Conservation (phyloP, 2,329 filamentous ascomycete genomes). For the Colletotrichum cuscutae region DNA sequence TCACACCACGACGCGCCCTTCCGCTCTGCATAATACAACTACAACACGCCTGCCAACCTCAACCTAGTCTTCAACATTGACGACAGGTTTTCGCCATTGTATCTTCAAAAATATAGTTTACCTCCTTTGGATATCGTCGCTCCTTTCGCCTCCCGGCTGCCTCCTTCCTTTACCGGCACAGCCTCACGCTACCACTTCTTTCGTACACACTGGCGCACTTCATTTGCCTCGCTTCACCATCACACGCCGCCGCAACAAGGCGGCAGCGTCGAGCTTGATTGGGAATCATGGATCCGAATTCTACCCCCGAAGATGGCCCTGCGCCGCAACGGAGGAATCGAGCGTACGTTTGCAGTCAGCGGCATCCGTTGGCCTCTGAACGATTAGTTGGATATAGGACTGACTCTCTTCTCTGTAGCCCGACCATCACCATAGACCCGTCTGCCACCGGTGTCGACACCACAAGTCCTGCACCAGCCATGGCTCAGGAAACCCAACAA, state of each 20-base stretch:
- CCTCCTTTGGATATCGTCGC: background rate
- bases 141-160: conserved; percentile 27
- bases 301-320: conserved; percentile 27
- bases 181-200: conserved; percentile 15
- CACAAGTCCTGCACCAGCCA: conserved; percentile 41
- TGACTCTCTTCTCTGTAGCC: conserved; percentile 46
- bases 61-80: background rate
- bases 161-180: conserved; percentile 19
- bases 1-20: conserved; percentile 15
- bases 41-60: background rate
- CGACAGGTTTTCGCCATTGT: background rate
- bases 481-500: conserved; percentile 41
- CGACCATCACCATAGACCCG: conserved; percentile 66
- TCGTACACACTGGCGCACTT: conserved; percentile 16
- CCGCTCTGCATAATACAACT: background rate
- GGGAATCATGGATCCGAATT: conserved; percentile 28
- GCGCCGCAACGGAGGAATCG: conserved; percentile 43
- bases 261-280: conserved; percentile 20
- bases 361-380: background rate
- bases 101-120: background rate
- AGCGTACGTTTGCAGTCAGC: conserved; percentile 46
- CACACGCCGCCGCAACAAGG: conserved; percentile 17
- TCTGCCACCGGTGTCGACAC: conserved; percentile 48
- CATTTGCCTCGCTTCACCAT: conserved; percentile 5
- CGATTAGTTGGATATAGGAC: conserved; percentile 2